Evolutionary conservation across 441 rosid species (phyloP), one percentile per base, ranked within the genome.

Genomic region (Theobroma grandiflorum): DNA sequence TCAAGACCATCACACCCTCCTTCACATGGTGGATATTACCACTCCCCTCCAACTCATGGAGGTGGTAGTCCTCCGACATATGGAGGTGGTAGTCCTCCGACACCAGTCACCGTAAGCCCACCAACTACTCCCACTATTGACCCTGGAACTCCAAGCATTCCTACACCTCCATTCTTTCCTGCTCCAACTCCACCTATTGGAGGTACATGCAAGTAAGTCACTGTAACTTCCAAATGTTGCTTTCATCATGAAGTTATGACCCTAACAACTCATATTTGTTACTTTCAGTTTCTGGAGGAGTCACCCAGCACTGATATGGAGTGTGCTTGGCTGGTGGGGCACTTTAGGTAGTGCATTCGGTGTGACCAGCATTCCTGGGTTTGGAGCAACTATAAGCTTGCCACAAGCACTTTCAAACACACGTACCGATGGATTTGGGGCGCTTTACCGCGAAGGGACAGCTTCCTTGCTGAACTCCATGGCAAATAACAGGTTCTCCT

Each of bases 321-420:
- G 93, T 22, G 49, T 92, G 67, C 83, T 92, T 40, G 96, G 96
- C 15, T 92, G 96, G 96, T 92, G 89, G 87, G 96, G 92, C 0
- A 84, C 91, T 40, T n/a, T 87, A 78, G 91, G 92, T 52, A 80
- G 77, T 43, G 83, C 89, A 69, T 83, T 90, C 33, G 92, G 93
- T 45, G 75, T 80, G 37, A 37, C 76, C 49, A 85, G 84, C 77
- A 11, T 81, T 45, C 88, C 92, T 33, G 93, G 93, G 22, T 82
- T 89, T 57, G 89, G 88, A 14, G 58, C 93, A 11, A 86, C 75
- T 75, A 85, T 78, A 81, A 92, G 80, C 93, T 78, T 90, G 43
- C 90, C 82, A 47, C 85, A 90, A 42, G 94, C 94, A 33, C 90
- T 90, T 76, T 88, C 94, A 71, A 90, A 90, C 87, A 81, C 85